Conservation (phyloP, 805 yeast genomes). For the Middelhovenomyces tepae region DNA sequence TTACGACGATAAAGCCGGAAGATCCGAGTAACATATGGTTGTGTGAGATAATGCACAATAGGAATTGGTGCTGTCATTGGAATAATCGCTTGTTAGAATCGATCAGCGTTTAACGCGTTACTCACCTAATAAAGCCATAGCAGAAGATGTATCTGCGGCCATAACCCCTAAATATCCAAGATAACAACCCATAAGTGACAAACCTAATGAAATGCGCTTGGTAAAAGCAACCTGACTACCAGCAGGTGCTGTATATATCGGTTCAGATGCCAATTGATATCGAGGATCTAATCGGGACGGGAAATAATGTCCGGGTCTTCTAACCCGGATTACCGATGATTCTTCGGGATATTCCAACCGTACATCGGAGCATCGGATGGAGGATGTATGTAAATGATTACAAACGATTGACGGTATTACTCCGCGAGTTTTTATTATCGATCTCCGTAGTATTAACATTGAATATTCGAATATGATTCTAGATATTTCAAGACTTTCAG, state of each 20-base stretch:
- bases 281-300: slow-evolving; percentile 42
- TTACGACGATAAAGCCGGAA: slow-evolving; percentile 59
- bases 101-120: slow-evolving; percentile 5
- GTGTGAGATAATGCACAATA: slow-evolving; percentile 24
- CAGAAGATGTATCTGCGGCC: slow-evolving; percentile 37
- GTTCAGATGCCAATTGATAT: slow-evolving; percentile 47
- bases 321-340: slow-evolving; percentile 30
- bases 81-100: slow-evolving; percentile 25
- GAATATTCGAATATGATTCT: too few species aligned
- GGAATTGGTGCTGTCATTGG: slow-evolving; percentile 50
- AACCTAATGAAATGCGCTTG: slow-evolving; percentile 53
- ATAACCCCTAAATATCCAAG: slow-evolving; percentile 51
- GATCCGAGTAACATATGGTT: slow-evolving; percentile 63
- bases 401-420: too few species aligned
- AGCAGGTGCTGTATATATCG: slow-evolving; percentile 58
- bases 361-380: slow-evolving; percentile 15
- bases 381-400: too few species aligned
- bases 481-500: too few species aligned
- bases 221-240: slow-evolving; percentile 52
- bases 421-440: too few species aligned
- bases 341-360: slow-evolving; percentile 34
- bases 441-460: too few species aligned
- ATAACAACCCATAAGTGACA: slow-evolving; percentile 51
- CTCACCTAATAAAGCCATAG: slow-evolving; percentile 38
- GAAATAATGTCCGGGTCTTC: slow-evolving; percentile 34